Conservation (phyloP, 148 eudicot genomes). For the Persicaria maculosa region DNA sequence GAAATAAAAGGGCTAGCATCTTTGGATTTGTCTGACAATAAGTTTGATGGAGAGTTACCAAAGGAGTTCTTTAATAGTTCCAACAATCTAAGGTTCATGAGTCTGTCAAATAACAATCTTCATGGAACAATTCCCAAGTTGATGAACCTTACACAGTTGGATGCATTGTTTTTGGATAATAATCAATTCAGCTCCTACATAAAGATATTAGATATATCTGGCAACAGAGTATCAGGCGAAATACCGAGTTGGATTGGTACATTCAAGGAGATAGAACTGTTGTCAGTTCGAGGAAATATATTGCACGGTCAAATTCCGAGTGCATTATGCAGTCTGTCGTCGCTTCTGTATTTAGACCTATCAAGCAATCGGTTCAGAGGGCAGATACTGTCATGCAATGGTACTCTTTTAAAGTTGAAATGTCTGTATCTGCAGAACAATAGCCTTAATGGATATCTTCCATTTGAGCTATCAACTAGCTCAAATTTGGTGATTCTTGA, state of each 20-base stretch:
- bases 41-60: slow-evolving; percentile 7
- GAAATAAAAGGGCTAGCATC: neutral
- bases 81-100: neutral
- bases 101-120: neutral
- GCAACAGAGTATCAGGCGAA: neutral
- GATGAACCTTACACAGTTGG: neutral
- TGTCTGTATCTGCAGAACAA: neutral
- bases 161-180: neutral
- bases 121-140: neutral
- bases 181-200: neutral
- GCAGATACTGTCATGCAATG: neutral
- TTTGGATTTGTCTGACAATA: slow-evolving; percentile 12
- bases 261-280: neutral
- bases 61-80: neutral
- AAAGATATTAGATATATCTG: neutral
- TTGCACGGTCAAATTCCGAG: neutral
- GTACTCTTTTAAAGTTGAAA: neutral
- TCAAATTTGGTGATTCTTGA: neutral
- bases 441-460: neutral
- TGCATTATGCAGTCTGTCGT: neutral
- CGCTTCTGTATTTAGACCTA: neutral
- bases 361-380: neutral
- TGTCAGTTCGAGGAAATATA: neutral
- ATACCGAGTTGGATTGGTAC: neutral
- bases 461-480: neutral